Conservation (phyloP, 148 eudicot species). For the Amaranthus cruentus region DNA sequence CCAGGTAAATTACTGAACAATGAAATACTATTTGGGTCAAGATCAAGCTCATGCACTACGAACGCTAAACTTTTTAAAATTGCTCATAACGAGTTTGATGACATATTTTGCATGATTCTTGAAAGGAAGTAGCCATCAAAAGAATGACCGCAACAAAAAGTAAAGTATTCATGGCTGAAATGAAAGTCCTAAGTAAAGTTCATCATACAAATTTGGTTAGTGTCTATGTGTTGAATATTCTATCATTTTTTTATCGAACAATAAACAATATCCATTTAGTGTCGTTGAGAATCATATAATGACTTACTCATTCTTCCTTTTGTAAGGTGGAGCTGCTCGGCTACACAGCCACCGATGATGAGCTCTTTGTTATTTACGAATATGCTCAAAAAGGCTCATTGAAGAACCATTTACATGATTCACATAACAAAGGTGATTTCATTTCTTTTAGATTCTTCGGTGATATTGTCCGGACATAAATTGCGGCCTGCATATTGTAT, state of each 20-base stretch:
- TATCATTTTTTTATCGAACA: background rate
- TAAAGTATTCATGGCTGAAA: constrained; percentile 81
- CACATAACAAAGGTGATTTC: constrained; percentile 71
- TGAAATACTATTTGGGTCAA: background rate
- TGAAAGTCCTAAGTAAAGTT: constrained; percentile 95
- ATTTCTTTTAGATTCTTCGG: background rate
- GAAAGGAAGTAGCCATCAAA: constrained; percentile 89
- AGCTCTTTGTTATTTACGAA: constrained; percentile 86
- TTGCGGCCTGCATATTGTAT: background rate
- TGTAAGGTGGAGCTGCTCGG: constrained; percentile 93
- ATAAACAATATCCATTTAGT: background rate
- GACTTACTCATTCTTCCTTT: constrained; percentile 28
- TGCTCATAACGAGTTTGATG: background rate
- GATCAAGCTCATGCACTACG: background rate
- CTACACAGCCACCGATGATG: constrained; percentile 74
- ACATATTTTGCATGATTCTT: constrained; percentile 7
- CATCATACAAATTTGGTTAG: constrained; percentile 95
- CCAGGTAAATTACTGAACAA: constrained; percentile 45
- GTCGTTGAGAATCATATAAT: background rate
- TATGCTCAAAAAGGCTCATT: constrained; percentile 92
- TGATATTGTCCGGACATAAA: background rate
- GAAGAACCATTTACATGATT: constrained; percentile 80
- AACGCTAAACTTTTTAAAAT: background rate
- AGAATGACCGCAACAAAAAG: constrained; percentile 95
- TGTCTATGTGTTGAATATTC: background rate